Evolutionary conservation across 768 basidiomycete genomes (phyloP).

Genomic region (Kwoniella sp.): DNA sequence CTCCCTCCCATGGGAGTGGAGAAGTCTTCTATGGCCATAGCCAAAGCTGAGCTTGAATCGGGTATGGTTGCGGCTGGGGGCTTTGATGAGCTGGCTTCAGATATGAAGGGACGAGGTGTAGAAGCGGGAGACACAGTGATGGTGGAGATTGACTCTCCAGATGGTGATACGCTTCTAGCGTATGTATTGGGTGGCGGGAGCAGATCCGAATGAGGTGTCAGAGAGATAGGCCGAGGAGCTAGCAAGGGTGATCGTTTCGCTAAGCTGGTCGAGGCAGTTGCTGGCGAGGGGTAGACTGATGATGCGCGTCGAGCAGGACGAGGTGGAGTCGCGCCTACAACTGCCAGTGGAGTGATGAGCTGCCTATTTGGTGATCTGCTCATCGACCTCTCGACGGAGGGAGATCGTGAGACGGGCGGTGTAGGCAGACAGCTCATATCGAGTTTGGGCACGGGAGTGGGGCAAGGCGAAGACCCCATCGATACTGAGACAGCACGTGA

Average conservation of each 20-base stretch:
- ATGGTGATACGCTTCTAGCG: conserved; percentile 30
- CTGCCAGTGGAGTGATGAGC: background rate
- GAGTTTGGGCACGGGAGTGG: conserved; percentile 4
- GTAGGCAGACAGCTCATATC: conserved; percentile 17
- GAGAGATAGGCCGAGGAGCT: conserved; percentile 22
- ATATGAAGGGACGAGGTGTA: conserved; percentile 28
- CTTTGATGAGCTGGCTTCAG: conserved; percentile 5
- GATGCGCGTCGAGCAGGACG: conserved; percentile 27
- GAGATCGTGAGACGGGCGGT: conserved; percentile 2
- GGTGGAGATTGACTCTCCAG: conserved; percentile 38
- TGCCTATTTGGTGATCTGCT: conserved; percentile 9
- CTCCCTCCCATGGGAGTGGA: conserved; percentile 17
- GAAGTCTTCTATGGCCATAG: conserved; percentile 6
- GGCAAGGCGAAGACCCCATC: background rate
- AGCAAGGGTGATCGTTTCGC: conserved; percentile 3
- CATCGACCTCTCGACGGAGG: conserved; percentile 4
- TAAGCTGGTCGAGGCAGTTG: background rate
- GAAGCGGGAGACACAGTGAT: conserved; percentile 32
- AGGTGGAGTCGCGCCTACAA: conserved; percentile 18
- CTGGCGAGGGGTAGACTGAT: conserved; percentile 15
- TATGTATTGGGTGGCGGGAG: conserved; percentile 26
- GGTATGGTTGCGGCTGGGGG: background rate
- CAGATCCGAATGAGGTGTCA: conserved; percentile 23
- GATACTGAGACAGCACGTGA: conserved; percentile 21
- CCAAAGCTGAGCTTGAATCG: conserved; percentile 5